Evolutionary conservation across 768 basidiomycete genomes (phyloP).

Genomic region (Termitomyces sp.): DNA sequence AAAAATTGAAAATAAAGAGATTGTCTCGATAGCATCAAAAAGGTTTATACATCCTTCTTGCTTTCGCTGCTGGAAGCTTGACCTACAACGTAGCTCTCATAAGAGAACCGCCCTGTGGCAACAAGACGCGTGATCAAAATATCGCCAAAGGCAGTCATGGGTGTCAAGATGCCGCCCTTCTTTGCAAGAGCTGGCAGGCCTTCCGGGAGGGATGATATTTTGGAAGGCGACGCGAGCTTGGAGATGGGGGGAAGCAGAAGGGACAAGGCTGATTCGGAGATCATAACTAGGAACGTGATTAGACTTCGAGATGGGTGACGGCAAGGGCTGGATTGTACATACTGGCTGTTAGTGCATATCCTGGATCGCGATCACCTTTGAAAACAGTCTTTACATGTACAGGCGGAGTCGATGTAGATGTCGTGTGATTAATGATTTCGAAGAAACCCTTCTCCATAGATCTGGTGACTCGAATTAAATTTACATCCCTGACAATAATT

Average conservation of each 20-base stretch:
- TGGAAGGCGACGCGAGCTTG: conserved; percentile 7
- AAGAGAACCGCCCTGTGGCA: conserved; percentile 47
- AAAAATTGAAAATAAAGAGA: no score
- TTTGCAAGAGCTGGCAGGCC: conserved; percentile 50
- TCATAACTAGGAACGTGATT: conserved; percentile 46
- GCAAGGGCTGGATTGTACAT: conserved; percentile 16
- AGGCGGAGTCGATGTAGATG: conserved; percentile 41
- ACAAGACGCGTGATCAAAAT: conserved; percentile 64
- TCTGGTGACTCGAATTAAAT: conserved; percentile 24
- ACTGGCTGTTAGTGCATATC: conserved; percentile 58
- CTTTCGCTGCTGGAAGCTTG: conserved; percentile 11
- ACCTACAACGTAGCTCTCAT: conserved; percentile 45
- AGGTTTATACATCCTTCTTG: conserved; percentile 16
- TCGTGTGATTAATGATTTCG: conserved; percentile 65
- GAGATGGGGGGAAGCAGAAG: conserved; percentile 46
- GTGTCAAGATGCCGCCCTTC: conserved; percentile 78
- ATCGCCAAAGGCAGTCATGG: conserved; percentile 78
- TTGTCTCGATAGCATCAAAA: neutral
- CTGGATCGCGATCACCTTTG: conserved; percentile 70
- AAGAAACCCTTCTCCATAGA: conserved; percentile 55
- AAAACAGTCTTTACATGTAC: conserved; percentile 56
- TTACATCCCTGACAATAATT: neutral
- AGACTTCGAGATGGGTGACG: neutral
- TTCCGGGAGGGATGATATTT: conserved; percentile 24
- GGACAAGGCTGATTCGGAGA: conserved; percentile 74